Evolutionary conservation across 148 eudicot genomes (phyloP).

Genomic region (Chenopodium formosanum): DNA sequence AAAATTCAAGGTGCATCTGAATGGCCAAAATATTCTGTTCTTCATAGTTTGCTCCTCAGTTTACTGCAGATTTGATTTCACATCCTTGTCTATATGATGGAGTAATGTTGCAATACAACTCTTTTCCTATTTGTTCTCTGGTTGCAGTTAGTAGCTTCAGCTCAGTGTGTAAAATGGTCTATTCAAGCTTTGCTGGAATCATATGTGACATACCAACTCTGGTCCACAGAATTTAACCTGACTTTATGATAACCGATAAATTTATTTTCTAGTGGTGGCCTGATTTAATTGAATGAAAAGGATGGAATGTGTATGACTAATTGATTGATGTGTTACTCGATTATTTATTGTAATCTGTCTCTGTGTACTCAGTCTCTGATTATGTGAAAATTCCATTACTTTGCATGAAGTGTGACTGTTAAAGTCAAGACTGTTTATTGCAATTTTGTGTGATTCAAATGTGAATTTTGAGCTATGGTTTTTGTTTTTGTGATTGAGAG

Average conservation of each 20-base stretch:
- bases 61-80: background rate
- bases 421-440: background rate
- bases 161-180: background rate
- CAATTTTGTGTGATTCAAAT: background rate
- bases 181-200: background rate
- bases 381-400: background rate
- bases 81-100: background rate
- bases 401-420: background rate
- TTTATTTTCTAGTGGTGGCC: background rate
- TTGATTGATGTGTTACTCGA: background rate
- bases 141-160: background rate
- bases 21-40: background rate
- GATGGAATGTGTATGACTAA: background rate
- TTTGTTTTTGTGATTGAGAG: background rate
- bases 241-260: background rate
- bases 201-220: background rate
- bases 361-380: background rate
- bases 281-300: background rate
- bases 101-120: background rate
- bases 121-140: background rate
- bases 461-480: background rate
- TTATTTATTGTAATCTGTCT: background rate
- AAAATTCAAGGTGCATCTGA: background rate
- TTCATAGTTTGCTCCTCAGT: background rate
- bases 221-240: background rate